A percentile compares a stretch with the other conserved stretches of the same genome.
phyloP scores from a whole-genome alignment of 2,329 filamentous ascomycete genomes.

The Scedosporium dehoogii region DNA sequence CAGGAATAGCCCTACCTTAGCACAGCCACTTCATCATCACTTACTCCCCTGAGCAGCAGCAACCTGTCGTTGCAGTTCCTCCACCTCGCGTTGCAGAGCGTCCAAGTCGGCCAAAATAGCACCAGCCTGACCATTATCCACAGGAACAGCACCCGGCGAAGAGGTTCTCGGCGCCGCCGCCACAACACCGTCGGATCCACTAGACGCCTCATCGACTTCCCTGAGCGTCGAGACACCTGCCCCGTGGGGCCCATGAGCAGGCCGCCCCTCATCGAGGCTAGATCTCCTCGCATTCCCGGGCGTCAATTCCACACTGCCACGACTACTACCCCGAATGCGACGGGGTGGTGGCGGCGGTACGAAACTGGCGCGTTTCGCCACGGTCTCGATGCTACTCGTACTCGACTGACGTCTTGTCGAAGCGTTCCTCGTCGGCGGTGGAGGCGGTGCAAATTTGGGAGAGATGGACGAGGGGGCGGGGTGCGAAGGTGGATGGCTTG shows the following conservation, averaged over 20 bases:
- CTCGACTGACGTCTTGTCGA: conserved; percentile 35
- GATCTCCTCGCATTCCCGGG: conserved; percentile 17
- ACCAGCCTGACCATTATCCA: conserved; percentile 23
- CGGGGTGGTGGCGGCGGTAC: conserved; percentile 40
- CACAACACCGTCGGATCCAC: conserved; percentile 11
- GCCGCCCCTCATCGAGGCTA: conserved; percentile 20
- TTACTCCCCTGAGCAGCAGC: not conserved
- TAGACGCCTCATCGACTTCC: not conserved
- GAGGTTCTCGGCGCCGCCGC: conserved; percentile 12
- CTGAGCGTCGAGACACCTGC: not conserved
- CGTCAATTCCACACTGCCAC: conserved; percentile 26
- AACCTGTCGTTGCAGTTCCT: conserved; percentile 38
- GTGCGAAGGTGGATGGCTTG: not conserved
- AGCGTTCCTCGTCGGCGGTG: conserved; percentile 32
- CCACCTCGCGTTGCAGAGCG: conserved; percentile 65
- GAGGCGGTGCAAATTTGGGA: conserved; percentile 21
- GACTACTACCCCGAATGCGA: conserved; percentile 36
- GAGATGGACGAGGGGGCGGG: not conserved
- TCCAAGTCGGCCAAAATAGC: conserved; percentile 66
- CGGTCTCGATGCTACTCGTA: conserved; percentile 28
- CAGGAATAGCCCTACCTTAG: too few species aligned
- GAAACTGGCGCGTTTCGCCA: conserved; percentile 14
- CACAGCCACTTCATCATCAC: not conserved
- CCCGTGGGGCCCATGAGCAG: conserved; percentile 6
- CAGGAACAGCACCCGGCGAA: conserved; percentile 7